Conservation (phyloP, 257 asterid species). For the Apocynum venetum region DNA sequence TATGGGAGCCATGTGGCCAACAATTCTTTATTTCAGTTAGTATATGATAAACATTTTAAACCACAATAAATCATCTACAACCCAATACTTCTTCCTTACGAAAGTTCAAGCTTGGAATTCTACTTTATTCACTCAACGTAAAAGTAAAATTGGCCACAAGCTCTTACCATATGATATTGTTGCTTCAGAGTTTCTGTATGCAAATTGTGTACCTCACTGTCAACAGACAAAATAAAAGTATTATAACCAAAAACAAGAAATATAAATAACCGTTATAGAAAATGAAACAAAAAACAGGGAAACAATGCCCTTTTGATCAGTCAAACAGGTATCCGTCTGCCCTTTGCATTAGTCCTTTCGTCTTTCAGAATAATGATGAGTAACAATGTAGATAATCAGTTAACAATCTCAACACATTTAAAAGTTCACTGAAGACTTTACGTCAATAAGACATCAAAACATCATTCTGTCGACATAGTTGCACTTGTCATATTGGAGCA, state of each 20-base stretch:
- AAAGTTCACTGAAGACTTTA: not conserved
- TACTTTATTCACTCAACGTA: not conserved
- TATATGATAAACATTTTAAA: not conserved
- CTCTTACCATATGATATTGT: conserved; percentile 80
- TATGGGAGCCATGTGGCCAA: not conserved
- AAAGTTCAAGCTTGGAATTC: not conserved
- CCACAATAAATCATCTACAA: not conserved
- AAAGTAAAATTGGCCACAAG: conserved; percentile 5
- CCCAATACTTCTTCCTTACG: not conserved
- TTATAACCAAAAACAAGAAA: conserved; percentile 3
- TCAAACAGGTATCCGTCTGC: not conserved
- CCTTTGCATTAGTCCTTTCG: not conserved
- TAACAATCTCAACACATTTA: not conserved
- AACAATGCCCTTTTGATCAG: not conserved
- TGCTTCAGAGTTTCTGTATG: conserved; percentile 75
- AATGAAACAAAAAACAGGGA: not conserved
- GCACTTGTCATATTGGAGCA: not conserved
- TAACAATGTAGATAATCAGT: not conserved
- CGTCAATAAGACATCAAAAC: not conserved
- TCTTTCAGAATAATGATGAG: not conserved
- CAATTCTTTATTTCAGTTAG: not conserved
- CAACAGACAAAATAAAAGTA: conserved; percentile 16
- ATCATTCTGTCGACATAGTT: not conserved
- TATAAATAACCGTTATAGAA: not conserved
- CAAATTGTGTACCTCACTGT: conserved; percentile 85